Evolutionary conservation across 352 stramenopile genomes (phyloP).

Genomic region (Phytophthora sp.): DNA sequence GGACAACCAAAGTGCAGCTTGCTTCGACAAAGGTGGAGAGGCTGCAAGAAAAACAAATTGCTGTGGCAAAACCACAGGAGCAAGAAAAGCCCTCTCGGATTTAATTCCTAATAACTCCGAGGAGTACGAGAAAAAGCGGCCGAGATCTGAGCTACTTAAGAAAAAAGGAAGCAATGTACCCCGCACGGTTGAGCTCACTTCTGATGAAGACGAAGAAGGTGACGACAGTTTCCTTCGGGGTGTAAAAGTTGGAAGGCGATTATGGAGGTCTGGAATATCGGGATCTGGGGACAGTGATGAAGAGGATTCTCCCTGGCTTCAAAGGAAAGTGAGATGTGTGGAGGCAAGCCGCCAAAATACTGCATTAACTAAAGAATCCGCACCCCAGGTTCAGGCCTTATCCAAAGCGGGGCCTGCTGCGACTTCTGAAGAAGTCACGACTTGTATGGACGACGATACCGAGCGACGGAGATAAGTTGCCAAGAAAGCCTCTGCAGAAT

Average conservation of each 20-base stretch:
- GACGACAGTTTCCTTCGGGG: neutral
- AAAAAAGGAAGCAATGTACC: neutral
- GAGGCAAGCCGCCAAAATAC: neutral
- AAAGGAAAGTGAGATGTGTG: conserved; percentile 8
- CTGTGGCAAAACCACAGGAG: neutral
- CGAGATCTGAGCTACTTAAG: neutral
- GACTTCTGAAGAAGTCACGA: too few species aligned
- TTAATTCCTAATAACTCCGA: neutral
- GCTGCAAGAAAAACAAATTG: neutral
- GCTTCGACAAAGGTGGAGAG: too few species aligned
- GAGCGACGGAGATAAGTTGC: too few species aligned
- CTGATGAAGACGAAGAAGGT: conserved; percentile 6
- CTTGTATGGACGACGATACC: too few species aligned
- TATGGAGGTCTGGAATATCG: neutral
- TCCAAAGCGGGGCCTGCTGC: too few species aligned
- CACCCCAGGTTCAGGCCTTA: too few species aligned
- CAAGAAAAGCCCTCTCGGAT: neutral
- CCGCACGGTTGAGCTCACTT: neutral
- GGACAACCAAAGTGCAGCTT: too few species aligned
- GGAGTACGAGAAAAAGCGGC: conserved; percentile 5
- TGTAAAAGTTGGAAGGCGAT: neutral
- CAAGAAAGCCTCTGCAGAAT: too few species aligned
- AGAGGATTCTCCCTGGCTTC: conserved; percentile 4
- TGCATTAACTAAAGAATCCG: neutral
- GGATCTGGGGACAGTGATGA: neutral